Percentiles rank a stretch among this genome's conserved stretches.
Evolutionary conservation across 495 filamentous ascomycete genomes (phyloP).

Genomic region (Penicillium soppii): DNA sequence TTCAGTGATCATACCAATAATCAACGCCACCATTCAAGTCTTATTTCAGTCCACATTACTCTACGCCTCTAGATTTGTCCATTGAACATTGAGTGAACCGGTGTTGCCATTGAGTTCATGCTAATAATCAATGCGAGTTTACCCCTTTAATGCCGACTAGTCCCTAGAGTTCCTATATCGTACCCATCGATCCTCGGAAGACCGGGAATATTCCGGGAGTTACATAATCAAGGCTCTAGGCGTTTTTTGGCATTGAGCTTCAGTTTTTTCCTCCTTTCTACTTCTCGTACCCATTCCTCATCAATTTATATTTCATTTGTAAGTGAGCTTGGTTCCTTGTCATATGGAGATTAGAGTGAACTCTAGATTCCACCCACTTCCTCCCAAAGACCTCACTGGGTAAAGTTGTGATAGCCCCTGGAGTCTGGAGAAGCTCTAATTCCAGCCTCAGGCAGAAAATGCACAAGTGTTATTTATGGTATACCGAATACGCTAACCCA

Average conservation of each 20-base stretch:
- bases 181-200: constrained; percentile 1
- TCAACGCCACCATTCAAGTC: no score
- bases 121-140: background rate
- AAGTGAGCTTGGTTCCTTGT: constrained; percentile 8
- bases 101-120: no score
- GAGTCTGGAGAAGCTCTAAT: constrained; percentile 9
- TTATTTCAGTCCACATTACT: no score
- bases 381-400: background rate
- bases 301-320: constrained; percentile 21
- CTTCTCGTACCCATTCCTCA: constrained; percentile 10
- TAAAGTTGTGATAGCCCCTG: background rate
- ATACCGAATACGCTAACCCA: constrained; percentile 26
- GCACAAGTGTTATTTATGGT: constrained; percentile 19
- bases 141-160: background rate
- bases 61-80: no score
- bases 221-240: constrained; percentile 20
- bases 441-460: constrained; percentile 8
- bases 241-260: constrained; percentile 27
- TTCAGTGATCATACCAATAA: background rate
- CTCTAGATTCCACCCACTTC: background rate
- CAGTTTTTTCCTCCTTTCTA: constrained; percentile 23
- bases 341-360: background rate
- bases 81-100: no score
- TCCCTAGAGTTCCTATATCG: background rate
- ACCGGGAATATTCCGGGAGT: constrained; percentile 11